Evolutionary conservation across 306 rosid species (phyloP), one percentile per base, ranked within the genome.

Genomic region (Castanea mollissima): DNA sequence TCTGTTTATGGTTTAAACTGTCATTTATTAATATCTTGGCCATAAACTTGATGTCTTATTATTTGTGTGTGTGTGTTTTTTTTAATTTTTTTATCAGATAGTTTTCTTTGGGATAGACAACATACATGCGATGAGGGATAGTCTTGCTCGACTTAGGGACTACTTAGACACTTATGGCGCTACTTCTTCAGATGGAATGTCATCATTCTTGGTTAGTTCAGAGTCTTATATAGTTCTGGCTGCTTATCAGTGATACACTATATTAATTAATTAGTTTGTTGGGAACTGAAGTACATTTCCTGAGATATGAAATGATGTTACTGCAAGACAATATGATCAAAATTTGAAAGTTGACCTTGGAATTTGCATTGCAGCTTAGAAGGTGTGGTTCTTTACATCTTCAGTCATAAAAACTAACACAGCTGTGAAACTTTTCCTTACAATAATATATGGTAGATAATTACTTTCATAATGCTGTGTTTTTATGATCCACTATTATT

Each of bases 41-140:
- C 35, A 27, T 70, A 41, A 69, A 69, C 58, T 82, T 63, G 55
- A 44, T 38, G 52, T 70, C 77, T 69, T 73, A 54, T 68, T 71
- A 62, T 59, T 38, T 25, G 27, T 69, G 38, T 76, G 46, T 83
- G 27, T 25, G 27, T 25, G 27, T 38, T 38, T 6, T 38, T 34
- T 34, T 34, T 25, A 21, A 3, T 74, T 27, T 81, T 74, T 54
- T 75, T 23, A 46, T 76, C 89, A 95, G 99, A 71, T 95, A 73
- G 91, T 95, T 62, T 95, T 91, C 85, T 90, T 95, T 82, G 99
- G 99, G 84, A 91, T 95, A 84, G 99, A 95, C 88, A 95, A 95
- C 90, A 95, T 95, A 75, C 99, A 93, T 83, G 94, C 94, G 6
- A 95, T 95, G 99, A 88, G 99, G 76, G 99, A 95, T 19, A 95